Evolutionary conservation across 768 basidiomycete species (phyloP).

Genomic region (Termitomyces sp.): DNA sequence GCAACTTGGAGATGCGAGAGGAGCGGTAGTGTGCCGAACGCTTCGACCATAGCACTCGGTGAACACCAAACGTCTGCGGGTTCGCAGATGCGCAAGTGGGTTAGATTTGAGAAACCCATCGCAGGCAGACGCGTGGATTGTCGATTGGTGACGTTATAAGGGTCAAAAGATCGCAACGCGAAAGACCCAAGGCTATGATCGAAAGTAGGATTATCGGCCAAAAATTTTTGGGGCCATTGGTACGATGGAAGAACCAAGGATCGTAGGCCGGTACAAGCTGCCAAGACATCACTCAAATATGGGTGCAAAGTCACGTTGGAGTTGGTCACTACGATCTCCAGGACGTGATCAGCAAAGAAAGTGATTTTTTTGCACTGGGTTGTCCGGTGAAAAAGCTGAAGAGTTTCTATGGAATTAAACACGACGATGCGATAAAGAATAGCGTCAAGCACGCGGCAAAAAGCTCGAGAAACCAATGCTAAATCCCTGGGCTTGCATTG

Average conservation of each 20-base stretch:
- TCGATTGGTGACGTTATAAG: conserved; percentile 1
- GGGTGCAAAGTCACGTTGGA: conserved; percentile 7
- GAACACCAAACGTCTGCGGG: conserved; percentile 31
- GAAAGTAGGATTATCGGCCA: conserved; percentile 7
- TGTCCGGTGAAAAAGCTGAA: conserved; percentile 33
- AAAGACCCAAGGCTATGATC: conserved; percentile 20
- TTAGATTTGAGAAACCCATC: conserved; percentile 17
- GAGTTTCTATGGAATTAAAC: conserved; percentile 22
- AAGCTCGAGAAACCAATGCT: conserved; percentile 24
- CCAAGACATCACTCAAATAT: conserved; percentile 24
- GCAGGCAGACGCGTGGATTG: not conserved
- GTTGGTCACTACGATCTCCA: conserved; percentile 30
- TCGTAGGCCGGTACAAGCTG: conserved; percentile 28
- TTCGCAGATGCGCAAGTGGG: conserved; percentile 35
- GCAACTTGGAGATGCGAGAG: conserved; percentile 36
- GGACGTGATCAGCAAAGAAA: conserved; percentile 28
- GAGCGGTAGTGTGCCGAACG: conserved; percentile 28
- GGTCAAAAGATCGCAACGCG: conserved; percentile 24
- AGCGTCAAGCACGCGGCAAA: conserved; percentile 26
- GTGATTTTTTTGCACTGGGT: conserved; percentile 19
- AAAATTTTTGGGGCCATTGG: conserved; percentile 13
- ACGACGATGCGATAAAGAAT: conserved; percentile 36
- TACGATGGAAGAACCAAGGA: conserved; percentile 24
- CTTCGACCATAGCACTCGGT: conserved; percentile 26
- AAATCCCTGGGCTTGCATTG: conserved; percentile 24